Evolutionary conservation across 2,329 filamentous ascomycete genomes (phyloP), one percentile per base, ranked within the genome.

Genomic region (Exophiala sp.): DNA sequence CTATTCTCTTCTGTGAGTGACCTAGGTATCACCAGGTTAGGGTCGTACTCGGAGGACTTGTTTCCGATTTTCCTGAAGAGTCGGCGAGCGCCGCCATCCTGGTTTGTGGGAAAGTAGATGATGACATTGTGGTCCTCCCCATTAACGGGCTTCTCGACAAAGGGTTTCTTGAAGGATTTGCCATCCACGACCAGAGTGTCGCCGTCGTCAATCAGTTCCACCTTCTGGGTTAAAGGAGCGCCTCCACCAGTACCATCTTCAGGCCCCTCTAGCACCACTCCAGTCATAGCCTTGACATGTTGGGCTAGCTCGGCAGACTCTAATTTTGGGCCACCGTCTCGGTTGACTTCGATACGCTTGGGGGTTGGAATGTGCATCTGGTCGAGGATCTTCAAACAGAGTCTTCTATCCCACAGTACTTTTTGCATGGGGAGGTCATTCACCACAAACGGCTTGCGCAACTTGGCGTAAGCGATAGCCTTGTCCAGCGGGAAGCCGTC

Each of bases 91-190:
- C 93, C 93, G 41, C 86, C 80, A 35, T 87, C 85, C 50, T 72
- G 65, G 53, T 69, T 67, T 55, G 83, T 86, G 18, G 91, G 88
- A 63, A 94, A 97, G 70, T 97, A 98, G 48, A 98, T 96, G 69
- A 95, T 86, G 62, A 98, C 95, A 66, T 98, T 98, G 71, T 98
- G 93, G 63, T 98, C 91, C 69, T 98, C 93, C 27, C 93, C 93
- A 64, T 88, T 96, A n/a, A 89, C 90, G 0, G 93, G 93, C 67
- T 98, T 98, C 66, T 98, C 93, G 30, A 98, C 93, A 64, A 98
- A 98, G 0, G 93, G 93, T 65, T 98, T 98, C 60, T 79, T 84
- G 39, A 98, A 77, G 2, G 82, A 68, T 34, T 79, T 76, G 9
- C 91, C 93, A 65, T 98, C 91, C 8, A 98, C 91, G 35, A 85